Percentiles rank a stretch among this genome's conserved stretches.
phyloP scores from a whole-genome alignment of 768 basidiomycete species.

The Solioccasus polychromus region DNA sequence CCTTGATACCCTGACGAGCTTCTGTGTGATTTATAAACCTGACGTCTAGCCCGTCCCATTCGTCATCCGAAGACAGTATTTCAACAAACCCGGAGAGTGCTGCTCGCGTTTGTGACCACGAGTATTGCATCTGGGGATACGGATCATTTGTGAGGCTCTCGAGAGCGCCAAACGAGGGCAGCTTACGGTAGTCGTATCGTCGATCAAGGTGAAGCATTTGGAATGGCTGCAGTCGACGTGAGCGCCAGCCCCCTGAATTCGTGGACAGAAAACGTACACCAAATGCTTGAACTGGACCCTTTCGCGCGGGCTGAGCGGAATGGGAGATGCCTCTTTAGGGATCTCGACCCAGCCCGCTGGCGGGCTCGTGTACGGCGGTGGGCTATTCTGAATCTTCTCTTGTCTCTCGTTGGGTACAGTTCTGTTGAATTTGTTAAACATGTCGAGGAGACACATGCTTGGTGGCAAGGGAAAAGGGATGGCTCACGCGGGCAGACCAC shows the following conservation, averaged over 20 bases:
- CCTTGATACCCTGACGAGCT: slow-evolving; percentile 6
- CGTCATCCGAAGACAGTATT: slow-evolving; percentile 6
- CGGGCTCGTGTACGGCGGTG: slow-evolving; percentile 17
- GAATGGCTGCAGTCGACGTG: slow-evolving; percentile 12
- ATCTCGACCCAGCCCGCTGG: slow-evolving; percentile 8
- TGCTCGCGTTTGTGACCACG: slow-evolving; percentile 21
- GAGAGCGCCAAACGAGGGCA: not conserved
- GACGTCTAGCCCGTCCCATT: slow-evolving; percentile 19
- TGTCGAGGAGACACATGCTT: not conserved
- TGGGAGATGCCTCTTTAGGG: slow-evolving; percentile 7
- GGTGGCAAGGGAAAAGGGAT: not conserved
- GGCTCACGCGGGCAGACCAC: slow-evolving; percentile 9
- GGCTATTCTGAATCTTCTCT: not conserved
- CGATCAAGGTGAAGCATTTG: slow-evolving; percentile 22
- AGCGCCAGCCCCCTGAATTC: not conserved
- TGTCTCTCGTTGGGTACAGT: not conserved
- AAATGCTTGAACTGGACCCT: slow-evolving; percentile 16
- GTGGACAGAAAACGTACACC: slow-evolving; percentile 10
- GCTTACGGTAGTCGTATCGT: slow-evolving; percentile 21
- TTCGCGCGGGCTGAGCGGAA: slow-evolving; percentile 11
- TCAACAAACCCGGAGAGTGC: slow-evolving; percentile 15
- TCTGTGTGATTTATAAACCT: slow-evolving; percentile 16
- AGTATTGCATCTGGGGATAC: slow-evolving; percentile 17
- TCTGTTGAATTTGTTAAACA: slow-evolving; percentile 4
- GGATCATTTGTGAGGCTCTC: not conserved